phyloP scores from a whole-genome alignment of 2,329 filamentous ascomycete species.

The Xylaria sp. region DNA sequence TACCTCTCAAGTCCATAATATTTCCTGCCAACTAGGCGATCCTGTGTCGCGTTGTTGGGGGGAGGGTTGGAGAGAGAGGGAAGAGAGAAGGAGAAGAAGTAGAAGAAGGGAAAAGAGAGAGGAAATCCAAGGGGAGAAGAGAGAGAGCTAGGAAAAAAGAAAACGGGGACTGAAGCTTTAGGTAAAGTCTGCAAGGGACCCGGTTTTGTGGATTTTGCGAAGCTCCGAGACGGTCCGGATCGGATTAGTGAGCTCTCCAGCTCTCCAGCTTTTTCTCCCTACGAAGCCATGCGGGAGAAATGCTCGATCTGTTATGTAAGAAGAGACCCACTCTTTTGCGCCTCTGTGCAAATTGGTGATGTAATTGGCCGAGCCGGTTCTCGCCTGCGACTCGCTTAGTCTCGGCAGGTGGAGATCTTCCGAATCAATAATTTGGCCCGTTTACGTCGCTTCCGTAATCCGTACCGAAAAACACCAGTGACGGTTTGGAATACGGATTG shows the following conservation, averaged over 20 bases:
- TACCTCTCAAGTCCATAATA: slow-evolving; percentile 29
- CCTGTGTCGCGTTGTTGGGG: slow-evolving; percentile 5
- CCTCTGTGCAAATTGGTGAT: too few species aligned
- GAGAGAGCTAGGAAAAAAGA: not conserved
- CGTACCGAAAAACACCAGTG: too few species aligned
- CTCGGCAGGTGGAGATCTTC: too few species aligned
- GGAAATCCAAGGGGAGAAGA: not conserved
- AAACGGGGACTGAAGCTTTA: slow-evolving; percentile 6
- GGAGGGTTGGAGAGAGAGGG: not conserved
- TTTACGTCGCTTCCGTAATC: too few species aligned
- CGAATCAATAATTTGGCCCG: too few species aligned
- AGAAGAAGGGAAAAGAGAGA: not conserved
- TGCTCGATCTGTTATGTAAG: too few species aligned
- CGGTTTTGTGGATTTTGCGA: slow-evolving; percentile 17
- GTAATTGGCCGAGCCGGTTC: too few species aligned
- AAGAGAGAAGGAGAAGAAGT: not conserved
- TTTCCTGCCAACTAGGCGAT: slow-evolving; percentile 1
- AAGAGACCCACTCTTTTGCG: too few species aligned
- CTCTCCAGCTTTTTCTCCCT: too few species aligned
- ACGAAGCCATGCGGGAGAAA: too few species aligned
- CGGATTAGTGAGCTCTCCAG: not conserved
- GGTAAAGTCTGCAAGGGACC: slow-evolving; percentile 8
- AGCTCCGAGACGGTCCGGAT: not conserved
- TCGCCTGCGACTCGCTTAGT: too few species aligned
- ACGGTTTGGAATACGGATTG: too few species aligned